phyloP scores from a whole-genome alignment of 78 protist genomes.

The Dictyostelium citrinum region DNA sequence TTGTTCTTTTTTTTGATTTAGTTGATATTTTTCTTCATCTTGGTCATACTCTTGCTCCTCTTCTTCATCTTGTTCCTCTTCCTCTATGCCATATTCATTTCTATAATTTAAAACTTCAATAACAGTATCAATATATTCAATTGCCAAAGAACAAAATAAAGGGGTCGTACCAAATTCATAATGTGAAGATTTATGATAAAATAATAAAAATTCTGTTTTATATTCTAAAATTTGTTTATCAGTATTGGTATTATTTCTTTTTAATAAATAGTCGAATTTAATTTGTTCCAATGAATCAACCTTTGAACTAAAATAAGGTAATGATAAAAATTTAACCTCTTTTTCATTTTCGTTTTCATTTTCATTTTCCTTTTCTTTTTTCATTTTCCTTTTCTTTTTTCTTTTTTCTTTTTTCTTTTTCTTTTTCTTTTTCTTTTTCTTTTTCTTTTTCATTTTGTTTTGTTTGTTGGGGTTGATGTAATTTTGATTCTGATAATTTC shows the following conservation, averaged over 20 bases:
- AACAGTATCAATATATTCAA: constrained; percentile 4
- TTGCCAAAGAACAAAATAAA: constrained; percentile 7
- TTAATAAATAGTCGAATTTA: not conserved
- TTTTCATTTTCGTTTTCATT: not conserved
- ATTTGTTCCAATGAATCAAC: not conserved
- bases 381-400: too few species aligned
- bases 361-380: not conserved
- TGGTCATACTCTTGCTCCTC: not conserved
- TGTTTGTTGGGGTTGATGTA: not conserved
- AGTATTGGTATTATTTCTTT: not conserved
- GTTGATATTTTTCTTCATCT: not conserved
- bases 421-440: not conserved
- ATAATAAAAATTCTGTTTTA: constrained; percentile 32
- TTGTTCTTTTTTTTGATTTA: not conserved
- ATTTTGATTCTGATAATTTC: constrained; percentile 47
- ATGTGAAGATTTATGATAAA: constrained; percentile 48
- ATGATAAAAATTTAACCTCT: constrained; percentile 10
- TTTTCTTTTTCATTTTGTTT: not conserved
- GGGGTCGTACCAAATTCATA: constrained; percentile 75
- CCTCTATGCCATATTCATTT: not conserved
- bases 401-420: not conserved
- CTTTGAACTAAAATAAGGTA: not conserved
- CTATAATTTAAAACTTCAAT: not conserved
- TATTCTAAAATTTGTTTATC: not conserved
- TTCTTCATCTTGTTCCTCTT: not conserved